Conservation (phyloP, 2,329 filamentous ascomycete species). For the Penicillium sp. region DNA sequence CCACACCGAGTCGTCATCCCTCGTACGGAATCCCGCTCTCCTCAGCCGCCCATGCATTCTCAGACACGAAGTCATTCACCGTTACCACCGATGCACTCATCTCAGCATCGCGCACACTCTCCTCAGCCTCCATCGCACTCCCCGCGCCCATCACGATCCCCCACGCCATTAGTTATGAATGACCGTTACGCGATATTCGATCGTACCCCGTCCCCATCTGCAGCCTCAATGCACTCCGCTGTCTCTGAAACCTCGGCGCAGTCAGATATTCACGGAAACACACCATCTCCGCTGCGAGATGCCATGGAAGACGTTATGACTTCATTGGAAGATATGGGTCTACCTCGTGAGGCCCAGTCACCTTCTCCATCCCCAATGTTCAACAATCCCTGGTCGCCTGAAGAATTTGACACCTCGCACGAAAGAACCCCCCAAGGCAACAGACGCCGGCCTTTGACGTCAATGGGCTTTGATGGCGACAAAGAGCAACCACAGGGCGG, state of each 20-base stretch:
- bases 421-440: conserved; percentile 35
- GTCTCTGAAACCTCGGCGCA: conserved; percentile 33
- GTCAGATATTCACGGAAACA: conserved; percentile 67
- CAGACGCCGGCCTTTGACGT: conserved; percentile 65
- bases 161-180: conserved; percentile 41
- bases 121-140: conserved; percentile 17
- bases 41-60: conserved; percentile 13
- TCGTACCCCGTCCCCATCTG: conserved; percentile 51
- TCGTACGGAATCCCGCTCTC: conserved; percentile 29
- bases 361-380: conserved; percentile 53
- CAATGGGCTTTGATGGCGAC: conserved; percentile 65
- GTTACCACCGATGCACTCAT: conserved; percentile 16
- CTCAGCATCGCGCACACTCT: conserved; percentile 9
- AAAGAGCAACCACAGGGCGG: conserved; percentile 57
- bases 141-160: conserved; percentile 27
- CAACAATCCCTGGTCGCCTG: conserved; percentile 79
- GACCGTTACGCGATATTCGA: conserved; percentile 41
- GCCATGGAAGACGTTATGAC: conserved; percentile 99
- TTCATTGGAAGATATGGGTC: conserved; percentile 81
- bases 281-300: conserved; percentile 85
- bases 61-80: conserved; percentile 16
- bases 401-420: conserved; percentile 67
- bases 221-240: conserved; percentile 24
- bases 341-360: conserved; percentile 54
- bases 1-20: conserved; percentile 65